Evolutionary conservation across 2,329 filamentous ascomycete species (phyloP).

Genomic region (Stagonosporopsis rhizophila): DNA sequence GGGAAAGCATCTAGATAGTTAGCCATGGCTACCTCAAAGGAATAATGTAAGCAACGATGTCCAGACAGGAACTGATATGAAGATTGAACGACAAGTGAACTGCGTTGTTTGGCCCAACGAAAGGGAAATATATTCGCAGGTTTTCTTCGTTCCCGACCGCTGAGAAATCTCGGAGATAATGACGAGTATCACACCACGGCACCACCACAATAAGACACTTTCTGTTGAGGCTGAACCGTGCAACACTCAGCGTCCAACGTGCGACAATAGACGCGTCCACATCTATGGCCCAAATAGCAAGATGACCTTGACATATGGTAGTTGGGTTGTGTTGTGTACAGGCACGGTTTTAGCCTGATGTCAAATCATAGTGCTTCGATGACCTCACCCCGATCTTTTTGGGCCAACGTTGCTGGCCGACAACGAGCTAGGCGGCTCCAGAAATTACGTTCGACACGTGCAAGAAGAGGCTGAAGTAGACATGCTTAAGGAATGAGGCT

Average conservation of each 20-base stretch:
- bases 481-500: slow-evolving; percentile 9
- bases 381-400: slow-evolving; percentile 2
- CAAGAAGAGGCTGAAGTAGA: slow-evolving; percentile 1
- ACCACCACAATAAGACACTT: slow-evolving; percentile 8
- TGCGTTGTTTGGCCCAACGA: neutral
- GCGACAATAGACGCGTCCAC: neutral
- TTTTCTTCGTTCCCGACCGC: neutral
- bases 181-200: slow-evolving; percentile 23
- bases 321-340: neutral
- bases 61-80: neutral
- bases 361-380: neutral
- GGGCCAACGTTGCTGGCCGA: neutral
- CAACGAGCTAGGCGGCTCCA: neutral
- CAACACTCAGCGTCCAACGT: neutral
- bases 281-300: neutral
- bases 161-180: slow-evolving; percentile 16
- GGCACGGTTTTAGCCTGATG: neutral
- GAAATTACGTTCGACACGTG: neutral
- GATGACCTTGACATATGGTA: neutral
- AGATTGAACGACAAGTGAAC: neutral
- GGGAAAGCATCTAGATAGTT: neutral
- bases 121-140: neutral
- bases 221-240: slow-evolving; percentile 9
- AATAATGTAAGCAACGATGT: neutral
- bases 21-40: neutral